Conservation (phyloP, 2,329 filamentous ascomycete genomes). For the Zarea fungicola region DNA sequence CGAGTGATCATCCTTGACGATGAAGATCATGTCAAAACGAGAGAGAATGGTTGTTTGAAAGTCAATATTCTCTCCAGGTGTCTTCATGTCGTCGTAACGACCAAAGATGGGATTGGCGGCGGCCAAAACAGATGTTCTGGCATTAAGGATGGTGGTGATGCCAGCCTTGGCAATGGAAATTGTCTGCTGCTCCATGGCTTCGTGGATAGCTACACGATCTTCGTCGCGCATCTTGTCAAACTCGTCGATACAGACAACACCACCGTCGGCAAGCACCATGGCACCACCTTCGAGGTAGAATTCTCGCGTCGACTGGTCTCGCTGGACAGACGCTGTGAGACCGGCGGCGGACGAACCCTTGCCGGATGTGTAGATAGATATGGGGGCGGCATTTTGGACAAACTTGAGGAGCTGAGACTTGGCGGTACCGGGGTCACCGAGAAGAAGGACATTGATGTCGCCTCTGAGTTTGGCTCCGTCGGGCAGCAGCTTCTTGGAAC, state of each 20-base stretch:
- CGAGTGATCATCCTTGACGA: constrained; percentile 92
- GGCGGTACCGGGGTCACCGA: constrained; percentile 95
- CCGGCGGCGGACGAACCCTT: constrained; percentile 97
- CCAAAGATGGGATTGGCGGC: constrained; percentile 97
- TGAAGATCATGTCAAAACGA: constrained; percentile 99
- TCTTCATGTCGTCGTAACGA: constrained; percentile 96
- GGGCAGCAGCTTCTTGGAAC: constrained; percentile 94
- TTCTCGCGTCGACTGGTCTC: constrained; percentile 85
- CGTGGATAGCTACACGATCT: constrained; percentile 95
- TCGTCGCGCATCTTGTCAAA: constrained; percentile 99
- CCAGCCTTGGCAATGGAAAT: constrained; percentile 98
- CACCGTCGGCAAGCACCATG: constrained; percentile 95
- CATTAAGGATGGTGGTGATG: constrained; percentile 96
- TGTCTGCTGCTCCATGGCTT: constrained; percentile 99
- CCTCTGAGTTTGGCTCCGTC: constrained; percentile 97
- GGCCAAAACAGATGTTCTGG: constrained; percentile 87
- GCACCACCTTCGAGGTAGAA: constrained; percentile 98
- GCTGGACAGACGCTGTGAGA: constrained; percentile 94
- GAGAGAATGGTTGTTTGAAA: constrained; percentile 98
- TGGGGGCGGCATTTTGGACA: constrained; percentile 91
- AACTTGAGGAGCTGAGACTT: constrained; percentile 98
- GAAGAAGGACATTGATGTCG: constrained; percentile 94
- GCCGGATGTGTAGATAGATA: constrained; percentile 97
- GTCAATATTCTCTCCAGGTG: constrained; percentile 96
- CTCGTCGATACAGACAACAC: constrained; percentile 97